Percentiles rank a stretch among this genome's conserved stretches.
phyloP scores from a whole-genome alignment of 441 rosid species.

The Euphorbia celastroides region DNA sequence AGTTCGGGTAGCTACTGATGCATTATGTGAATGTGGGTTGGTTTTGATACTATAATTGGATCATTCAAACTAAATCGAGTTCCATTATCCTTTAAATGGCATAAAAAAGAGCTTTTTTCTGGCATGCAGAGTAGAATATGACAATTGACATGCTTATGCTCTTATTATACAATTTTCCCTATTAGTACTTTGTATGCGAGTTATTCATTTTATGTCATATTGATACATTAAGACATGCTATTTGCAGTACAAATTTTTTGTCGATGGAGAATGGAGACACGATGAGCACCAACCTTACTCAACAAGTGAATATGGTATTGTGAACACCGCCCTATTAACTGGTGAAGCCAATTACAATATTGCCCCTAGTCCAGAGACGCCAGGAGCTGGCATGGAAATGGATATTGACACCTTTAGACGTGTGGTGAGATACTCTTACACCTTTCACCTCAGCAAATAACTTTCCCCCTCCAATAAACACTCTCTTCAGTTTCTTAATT shows the following conservation, averaged over 20 bases:
- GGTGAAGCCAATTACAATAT: constrained; percentile 44
- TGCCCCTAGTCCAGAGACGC: constrained; percentile 31
- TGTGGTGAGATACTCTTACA: constrained; percentile 23
- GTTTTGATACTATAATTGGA: no score
- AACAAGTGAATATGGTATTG: constrained; percentile 52
- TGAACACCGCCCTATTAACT: constrained; percentile 52
- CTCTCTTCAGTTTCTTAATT: neutral
- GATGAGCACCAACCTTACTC: constrained; percentile 60
- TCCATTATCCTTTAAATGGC: no score
- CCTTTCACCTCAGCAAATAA: neutral
- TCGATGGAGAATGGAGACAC: constrained; percentile 70
- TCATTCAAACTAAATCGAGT: no score
- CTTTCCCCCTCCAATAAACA: neutral
- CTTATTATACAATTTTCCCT: neutral
- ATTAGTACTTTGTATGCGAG: neutral
- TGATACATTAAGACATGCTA: constrained; percentile 1
- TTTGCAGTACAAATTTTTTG: constrained; percentile 65
- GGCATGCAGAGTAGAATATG: neutral
- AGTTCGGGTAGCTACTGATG: no score
- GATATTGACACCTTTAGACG: constrained; percentile 33
- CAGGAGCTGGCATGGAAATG: constrained; percentile 53
- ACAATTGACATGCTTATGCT: neutral
- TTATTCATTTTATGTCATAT: neutral
- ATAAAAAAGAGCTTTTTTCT: no score
- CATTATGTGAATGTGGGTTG: no score